Base-by-base conservation (phyloP, 106 monocot genomes). In the Posidonia australis region DNA sequence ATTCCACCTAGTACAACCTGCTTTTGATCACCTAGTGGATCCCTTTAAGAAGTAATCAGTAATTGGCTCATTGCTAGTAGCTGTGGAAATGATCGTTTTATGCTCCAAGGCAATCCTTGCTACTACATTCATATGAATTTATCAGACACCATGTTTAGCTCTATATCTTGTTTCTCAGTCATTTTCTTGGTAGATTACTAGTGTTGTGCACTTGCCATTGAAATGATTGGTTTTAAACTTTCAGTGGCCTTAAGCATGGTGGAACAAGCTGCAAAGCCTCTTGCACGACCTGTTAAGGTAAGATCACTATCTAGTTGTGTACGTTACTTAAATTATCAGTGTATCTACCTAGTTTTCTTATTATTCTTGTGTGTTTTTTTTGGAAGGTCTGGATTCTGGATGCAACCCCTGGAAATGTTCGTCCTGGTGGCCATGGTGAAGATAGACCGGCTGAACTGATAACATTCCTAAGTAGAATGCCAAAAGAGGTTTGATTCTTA, bases 251-350 rank as follows among this genome's bases (percentile, higher is more conserved):
- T 94, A 54, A 94, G 93, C 72, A 96, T 96, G 96, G 80, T 87
- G 75, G 87, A 96, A 63, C 96, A 96, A 81, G 96, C 96, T 67
- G 96, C 96, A 64, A 96, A 96, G 75, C 96, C 96, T 70, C 82
- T 96, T 77, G 96, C 96, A 64, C 77, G 96, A 41, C 96, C 90
- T 67, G 90, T 90, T 47, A 79, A 66, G 78, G 96, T 96, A 82
- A 76, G 70, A 27, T 5, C 36, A 3, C 18, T 41, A 45, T 65
- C 7, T 61, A 3, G 13, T 19, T 22, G 42, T 45, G 12, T 45
- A 25, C 24, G 28, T 58, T 28, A 17, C 28, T 55, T 43, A 9
- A 27, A 47, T 28, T 32, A 29, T 28, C 9, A 14, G 16, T 61
- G 41, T 43, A 28, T 0, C 16, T 64, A 25, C 10, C 5, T 6